Evolutionary conservation across 345 rosid species (phyloP).

Genomic region (Lepidium africanum): DNA sequence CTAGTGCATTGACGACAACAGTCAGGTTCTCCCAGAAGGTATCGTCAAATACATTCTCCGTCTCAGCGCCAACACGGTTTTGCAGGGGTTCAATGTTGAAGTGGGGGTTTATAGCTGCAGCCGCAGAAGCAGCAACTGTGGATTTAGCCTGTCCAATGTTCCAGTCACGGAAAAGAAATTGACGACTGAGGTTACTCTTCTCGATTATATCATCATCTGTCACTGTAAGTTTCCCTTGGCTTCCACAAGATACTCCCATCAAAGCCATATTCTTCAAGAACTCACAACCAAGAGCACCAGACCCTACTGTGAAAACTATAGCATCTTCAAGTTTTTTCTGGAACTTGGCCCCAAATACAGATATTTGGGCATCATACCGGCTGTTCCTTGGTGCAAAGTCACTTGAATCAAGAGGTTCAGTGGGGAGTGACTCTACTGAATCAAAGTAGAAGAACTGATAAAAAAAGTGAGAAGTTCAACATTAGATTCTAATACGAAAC

Average conservation of each 20-base stretch:
- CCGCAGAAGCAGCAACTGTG: conserved; percentile 96
- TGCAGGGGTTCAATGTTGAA: conserved; percentile 85
- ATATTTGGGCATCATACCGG: conserved; percentile 96
- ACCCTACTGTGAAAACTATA: conserved; percentile 70
- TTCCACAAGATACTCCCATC: conserved; percentile 94
- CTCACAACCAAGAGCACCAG: conserved; percentile 99
- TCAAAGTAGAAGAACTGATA: conserved; percentile 95
- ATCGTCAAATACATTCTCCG: conserved; percentile 89
- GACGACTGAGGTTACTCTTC: conserved; percentile 98
- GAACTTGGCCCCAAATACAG: conserved; percentile 89
- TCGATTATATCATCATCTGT: conserved; percentile 99
- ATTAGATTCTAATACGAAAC: conserved; percentile 3
- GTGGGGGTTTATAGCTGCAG: conserved; percentile 59
- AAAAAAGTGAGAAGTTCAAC: conserved; percentile 16
- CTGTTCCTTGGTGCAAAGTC: conserved; percentile 66
- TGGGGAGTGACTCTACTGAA: conserved; percentile 87
- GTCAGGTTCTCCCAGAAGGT: conserved; percentile 86
- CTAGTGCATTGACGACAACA: conserved; percentile 81
- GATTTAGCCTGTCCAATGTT: conserved; percentile 99
- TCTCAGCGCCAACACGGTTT: conserved; percentile 92
- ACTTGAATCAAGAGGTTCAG: conserved; percentile 59
- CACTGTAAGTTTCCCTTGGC: conserved; percentile 70
- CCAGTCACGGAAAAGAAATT: conserved; percentile 98
- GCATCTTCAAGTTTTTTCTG: conserved; percentile 96
- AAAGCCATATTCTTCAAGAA: conserved; percentile 88